Percentiles rank a stretch among this genome's conserved stretches.
phyloP scores from a whole-genome alignment of 2,329 filamentous ascomycete genomes.

The Stagonosporopsis chrysanthemi region DNA sequence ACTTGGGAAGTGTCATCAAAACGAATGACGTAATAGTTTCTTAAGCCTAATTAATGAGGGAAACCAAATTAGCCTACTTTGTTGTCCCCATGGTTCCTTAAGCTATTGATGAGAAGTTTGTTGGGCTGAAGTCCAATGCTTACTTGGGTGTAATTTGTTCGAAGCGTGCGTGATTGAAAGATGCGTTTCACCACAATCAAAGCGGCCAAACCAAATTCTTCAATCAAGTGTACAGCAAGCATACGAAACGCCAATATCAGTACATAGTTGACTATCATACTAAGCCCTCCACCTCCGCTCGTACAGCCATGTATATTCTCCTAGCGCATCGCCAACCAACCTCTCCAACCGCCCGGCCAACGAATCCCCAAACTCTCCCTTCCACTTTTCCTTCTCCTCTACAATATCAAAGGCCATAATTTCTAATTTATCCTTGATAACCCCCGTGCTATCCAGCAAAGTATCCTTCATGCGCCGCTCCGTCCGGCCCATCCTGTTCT shows the following conservation, averaged over 20 bases:
- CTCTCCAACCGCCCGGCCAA: conserved; percentile 19
- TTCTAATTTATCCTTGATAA: conserved; percentile 23
- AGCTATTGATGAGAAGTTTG: no score
- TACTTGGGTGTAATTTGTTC: no score
- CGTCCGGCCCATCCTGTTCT: neutral
- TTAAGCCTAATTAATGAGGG: no score
- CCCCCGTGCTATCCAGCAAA: conserved; percentile 25
- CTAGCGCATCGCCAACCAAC: conserved; percentile 20
- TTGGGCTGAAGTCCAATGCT: no score
- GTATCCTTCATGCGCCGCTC: conserved; percentile 32
- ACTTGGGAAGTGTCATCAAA: no score
- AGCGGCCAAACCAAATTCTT: no score
- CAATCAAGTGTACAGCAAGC: neutral
- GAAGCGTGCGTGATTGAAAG: no score
- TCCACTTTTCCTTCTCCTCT: conserved; percentile 23
- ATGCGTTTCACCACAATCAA: no score
- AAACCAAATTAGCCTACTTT: no score
- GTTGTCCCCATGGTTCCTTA: no score
- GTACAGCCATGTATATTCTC: conserved; percentile 29
- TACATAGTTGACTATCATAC: neutral
- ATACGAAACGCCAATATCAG: neutral
- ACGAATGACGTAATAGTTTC: no score
- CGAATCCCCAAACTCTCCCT: conserved; percentile 28
- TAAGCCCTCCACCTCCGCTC: conserved; percentile 16
- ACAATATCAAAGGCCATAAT: conserved; percentile 8